Base-by-base conservation (phyloP, 352 stramenopile genomes). In the Phytophthora parvispora region DNA sequence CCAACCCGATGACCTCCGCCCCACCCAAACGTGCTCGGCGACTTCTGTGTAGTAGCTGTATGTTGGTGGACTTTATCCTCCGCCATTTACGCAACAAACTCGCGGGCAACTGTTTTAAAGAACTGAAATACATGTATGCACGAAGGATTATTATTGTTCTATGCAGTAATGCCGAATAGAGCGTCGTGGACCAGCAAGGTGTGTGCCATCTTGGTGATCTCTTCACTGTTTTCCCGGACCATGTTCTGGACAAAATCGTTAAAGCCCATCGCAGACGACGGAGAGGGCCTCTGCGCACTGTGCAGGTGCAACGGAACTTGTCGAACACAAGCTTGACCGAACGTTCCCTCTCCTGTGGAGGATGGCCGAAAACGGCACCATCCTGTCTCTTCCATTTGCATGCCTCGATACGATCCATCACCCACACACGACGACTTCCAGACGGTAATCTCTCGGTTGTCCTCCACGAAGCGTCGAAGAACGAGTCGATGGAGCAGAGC, bases 371-470 rank as follows among this genome's bases (percentile, higher is more conserved):
- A 29, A 3, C 24, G 7, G 24, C 34, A 52, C 59, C 59, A 53
- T 7, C 59, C 59, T 6, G 59, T 60, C 28, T 54, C 48, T 6
- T 67, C 59, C 4, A 36, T 36, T 45, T 67, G 34, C 59, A 67
- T 53, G 24, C 59, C 59, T 32, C 24, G 47, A 15, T 18, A 58
- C 3, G 20, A 7, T 20, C 49, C 48, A 8, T 67, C 59, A 4
- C 49, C 59, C 10, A 51, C 7, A 20, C 32, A 50, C 4, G 25
- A 52, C 10, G 34, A 15, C 28, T 42, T 65, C 32, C 58, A 58
- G 8, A 65, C 32, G 13, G 18, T 10, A 0, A 65, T 24, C 10
- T 32, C 6, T 13, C 58, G 43, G 13, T 56, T 13, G 3, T 32
- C 7, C 16, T 67, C 32, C 2, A 25, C 12, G 12, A 36, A 67